These are phyloP conservation scores for Aspergillus neoniger DNA, from an alignment of 2,329 filamentous ascomycete genomes.

Conservation along the genomic window DNA sequence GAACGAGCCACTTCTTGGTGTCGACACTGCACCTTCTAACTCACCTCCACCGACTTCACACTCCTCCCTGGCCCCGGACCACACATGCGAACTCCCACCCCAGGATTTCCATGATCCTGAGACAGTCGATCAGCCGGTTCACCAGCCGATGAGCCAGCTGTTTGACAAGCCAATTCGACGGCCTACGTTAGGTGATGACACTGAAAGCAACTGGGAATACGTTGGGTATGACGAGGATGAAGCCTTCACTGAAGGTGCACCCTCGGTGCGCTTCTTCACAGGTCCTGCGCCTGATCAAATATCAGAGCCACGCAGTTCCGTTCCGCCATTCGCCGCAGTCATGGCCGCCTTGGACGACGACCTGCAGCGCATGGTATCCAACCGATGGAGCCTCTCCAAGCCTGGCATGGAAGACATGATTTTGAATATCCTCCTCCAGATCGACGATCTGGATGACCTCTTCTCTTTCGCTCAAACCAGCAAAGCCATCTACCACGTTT, in stretches of 20 bases:
- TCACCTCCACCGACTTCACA: background rate
- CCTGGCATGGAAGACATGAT: constrained; percentile 5
- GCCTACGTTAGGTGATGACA: background rate
- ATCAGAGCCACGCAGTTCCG: background rate
- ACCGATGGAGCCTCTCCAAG: constrained; percentile 3
- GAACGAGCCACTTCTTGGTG: constrained; percentile 8
- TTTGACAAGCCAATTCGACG: background rate
- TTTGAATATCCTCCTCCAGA: constrained; percentile 4
- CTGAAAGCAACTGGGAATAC: constrained; percentile 2
- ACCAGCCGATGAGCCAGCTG: background rate
- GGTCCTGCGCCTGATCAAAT: background rate
- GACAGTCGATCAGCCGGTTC: background rate
- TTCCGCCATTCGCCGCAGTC: background rate
- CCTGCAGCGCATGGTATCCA: background rate
- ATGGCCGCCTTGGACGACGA: constrained; percentile 6
- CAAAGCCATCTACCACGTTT: constrained; percentile 8
- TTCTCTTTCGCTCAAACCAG: constrained; percentile 11
- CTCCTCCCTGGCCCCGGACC: background rate
- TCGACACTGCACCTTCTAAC: constrained; percentile 1
- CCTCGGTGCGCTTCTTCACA: background rate
- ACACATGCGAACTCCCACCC: background rate
- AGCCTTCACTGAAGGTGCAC: background rate
- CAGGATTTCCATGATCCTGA: background rate
- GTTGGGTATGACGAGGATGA: constrained; percentile 8
- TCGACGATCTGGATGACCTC: constrained; percentile 11